These are phyloP conservation scores for Phytophthora uliginosa DNA, from an alignment of 352 stramenopile species.

Conservation along the genomic window DNA sequence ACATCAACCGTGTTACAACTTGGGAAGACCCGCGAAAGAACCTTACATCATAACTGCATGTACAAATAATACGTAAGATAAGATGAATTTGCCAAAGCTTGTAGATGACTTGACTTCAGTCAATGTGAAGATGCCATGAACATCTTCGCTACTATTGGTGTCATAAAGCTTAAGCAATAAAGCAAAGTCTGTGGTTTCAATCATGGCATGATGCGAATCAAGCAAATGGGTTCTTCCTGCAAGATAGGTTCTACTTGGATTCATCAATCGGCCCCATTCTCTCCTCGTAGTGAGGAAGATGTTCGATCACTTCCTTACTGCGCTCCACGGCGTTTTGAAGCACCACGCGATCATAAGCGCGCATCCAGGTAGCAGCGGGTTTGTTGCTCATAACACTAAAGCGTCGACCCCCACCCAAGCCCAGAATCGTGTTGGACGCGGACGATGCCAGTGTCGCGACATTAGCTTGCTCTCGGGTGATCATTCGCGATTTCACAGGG, in stretches of 20 bases:
- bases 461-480: slow-evolving; percentile 19
- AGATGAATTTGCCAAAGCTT: not conserved
- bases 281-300: slow-evolving; percentile 31
- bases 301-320: slow-evolving; percentile 64
- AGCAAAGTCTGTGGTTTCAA: not conserved
- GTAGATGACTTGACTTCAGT: not conserved
- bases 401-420: slow-evolving; percentile 22
- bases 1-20: slow-evolving; percentile 80
- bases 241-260: slow-evolving; percentile 10
- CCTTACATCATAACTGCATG: slow-evolving; percentile 12
- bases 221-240: not conserved
- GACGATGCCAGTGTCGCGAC: slow-evolving; percentile 28
- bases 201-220: slow-evolving; percentile 14
- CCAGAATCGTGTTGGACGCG: slow-evolving; percentile 34
- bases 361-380: slow-evolving; percentile 60
- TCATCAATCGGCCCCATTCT: slow-evolving; percentile 24
- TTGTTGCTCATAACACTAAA: slow-evolving; percentile 33
- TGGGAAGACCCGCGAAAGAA: slow-evolving; percentile 66
- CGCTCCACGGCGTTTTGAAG: slow-evolving; percentile 77
- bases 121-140: not conserved
- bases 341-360: slow-evolving; percentile 73
- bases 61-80: not conserved
- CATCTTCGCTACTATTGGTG: not conserved
- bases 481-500: slow-evolving; percentile 3
- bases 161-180: not conserved